A percentile compares a stretch with the other conserved stretches of the same genome.
Evolutionary conservation across 1,284 basidiomycete genomes (phyloP).

Genomic region (Sanghuangporus sanghuang): DNA sequence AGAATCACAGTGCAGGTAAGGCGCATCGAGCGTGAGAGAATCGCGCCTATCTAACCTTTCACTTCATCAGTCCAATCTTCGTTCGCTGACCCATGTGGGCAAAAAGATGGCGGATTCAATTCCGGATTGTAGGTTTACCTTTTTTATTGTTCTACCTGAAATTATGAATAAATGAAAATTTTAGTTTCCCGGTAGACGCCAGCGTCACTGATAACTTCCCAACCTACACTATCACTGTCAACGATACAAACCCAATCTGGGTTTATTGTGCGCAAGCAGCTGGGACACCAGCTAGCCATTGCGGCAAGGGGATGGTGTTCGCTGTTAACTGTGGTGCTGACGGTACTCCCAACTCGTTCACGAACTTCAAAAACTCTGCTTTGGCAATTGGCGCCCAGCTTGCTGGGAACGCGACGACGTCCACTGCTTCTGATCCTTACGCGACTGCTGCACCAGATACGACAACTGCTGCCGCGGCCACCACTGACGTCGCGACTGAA

Average conservation of each 20-base stretch:
- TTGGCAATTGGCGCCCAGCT: constrained; percentile 44
- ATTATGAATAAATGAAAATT: background rate
- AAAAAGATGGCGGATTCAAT: constrained; percentile 44
- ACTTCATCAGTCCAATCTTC: constrained; percentile 42
- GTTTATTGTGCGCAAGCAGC: constrained; percentile 37
- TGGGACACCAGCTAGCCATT: constrained; percentile 40
- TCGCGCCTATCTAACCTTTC: background rate
- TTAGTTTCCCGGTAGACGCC: constrained; percentile 46
- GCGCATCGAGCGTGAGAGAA: background rate
- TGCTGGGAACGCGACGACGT: constrained; percentile 32
- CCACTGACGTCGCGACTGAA: constrained; percentile 34
- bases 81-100: constrained; percentile 46
- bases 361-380: constrained; percentile 49
- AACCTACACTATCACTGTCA: constrained; percentile 32
- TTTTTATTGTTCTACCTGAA: background rate
- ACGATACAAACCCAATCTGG: constrained; percentile 39
- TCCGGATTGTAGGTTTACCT: constrained; percentile 48
- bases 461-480: constrained; percentile 22
- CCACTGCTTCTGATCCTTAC: constrained; percentile 22
- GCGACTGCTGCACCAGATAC: constrained; percentile 25
- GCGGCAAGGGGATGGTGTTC: constrained; percentile 61
- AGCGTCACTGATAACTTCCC: constrained; percentile 32
- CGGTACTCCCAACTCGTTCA: constrained; percentile 49
- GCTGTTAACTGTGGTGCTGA: constrained; percentile 54
- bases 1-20: constrained; percentile 44